Evolutionary conservation across 768 basidiomycete genomes (phyloP), one percentile per base, ranked within the genome.

Genomic region (Boletus pseudo-olivaceus): DNA sequence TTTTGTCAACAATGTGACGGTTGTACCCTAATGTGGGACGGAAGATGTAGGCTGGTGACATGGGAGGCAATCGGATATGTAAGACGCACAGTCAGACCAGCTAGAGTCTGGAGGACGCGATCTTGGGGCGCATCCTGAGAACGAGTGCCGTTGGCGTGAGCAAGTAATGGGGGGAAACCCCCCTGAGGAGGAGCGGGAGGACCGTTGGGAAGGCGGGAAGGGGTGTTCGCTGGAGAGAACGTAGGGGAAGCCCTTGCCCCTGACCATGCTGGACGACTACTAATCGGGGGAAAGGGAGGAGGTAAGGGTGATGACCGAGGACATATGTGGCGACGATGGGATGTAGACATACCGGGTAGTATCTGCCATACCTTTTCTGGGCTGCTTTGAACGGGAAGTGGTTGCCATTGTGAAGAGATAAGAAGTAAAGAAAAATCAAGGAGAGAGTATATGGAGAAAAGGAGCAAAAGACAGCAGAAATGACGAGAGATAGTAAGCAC

Each of bases 1-100:
- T 78, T 88, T 89, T 42, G 86, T 88, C 23, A 71, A 67, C 55
- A 93, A 78, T n/a, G 88, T 88, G 63, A 93, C 77, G 35, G 87
- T 89, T 6, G 87, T 89, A 38, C 90, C 89, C 90, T 88, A 62
- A 29, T 46, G 37, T 55, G 50, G 53, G 59, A 62, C 41, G 39
- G 40, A 51, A 58, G 57, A 54, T 62, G 53, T 56, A 52, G 56
- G 47, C 53, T 59, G 47, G 53, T 47, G 57, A 51, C 33, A 48
- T n/a, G 40, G 14, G 32, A 54, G 11, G 35, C 14, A 56, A 58
- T 57, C 49, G 34, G 49, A 53, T 27, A 54, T 53, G 49, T 45
- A 53, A 56, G 44, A 80, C 87, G 67, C 59, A 90, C 88, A 32
- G 84, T 90, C 43, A 90, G 74, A 49, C 87, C 88, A 45, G 83